A percentile compares a stretch with the other conserved stretches of the same genome.
Evolutionary conservation across 2,329 filamentous ascomycete species (phyloP).

Genomic region (Paecilomyces niveus): DNA sequence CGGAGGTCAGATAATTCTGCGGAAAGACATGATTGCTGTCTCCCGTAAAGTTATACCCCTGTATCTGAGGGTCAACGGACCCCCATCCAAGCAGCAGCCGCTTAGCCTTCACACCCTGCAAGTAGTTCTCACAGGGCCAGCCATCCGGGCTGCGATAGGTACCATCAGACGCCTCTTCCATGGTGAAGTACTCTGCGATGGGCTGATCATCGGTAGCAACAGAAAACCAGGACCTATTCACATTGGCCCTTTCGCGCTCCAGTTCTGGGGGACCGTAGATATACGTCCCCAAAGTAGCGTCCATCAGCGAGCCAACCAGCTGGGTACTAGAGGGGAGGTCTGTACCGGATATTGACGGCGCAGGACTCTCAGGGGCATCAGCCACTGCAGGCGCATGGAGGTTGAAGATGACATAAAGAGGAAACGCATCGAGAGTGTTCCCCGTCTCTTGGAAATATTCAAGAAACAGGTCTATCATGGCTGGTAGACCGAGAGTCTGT

Average conservation of each 20-base stretch:
- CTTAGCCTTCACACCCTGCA: constrained; percentile 48
- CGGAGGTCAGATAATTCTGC: constrained; percentile 35
- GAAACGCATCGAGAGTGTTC: constrained; percentile 48
- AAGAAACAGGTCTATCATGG: constrained; percentile 45
- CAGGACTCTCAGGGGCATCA: constrained; percentile 34
- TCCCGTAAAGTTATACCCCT: constrained; percentile 46
- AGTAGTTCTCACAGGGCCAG: constrained; percentile 56
- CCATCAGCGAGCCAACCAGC: constrained; percentile 42
- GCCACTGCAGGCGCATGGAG: constrained; percentile 49
- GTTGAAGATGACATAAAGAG: constrained; percentile 51
- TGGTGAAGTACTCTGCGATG: constrained; percentile 46
- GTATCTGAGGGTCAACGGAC: constrained; percentile 50
- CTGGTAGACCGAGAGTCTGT: constrained; percentile 42
- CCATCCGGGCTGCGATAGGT: constrained; percentile 48
- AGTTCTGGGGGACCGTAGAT: constrained; percentile 50
- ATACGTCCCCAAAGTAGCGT: constrained; percentile 41
- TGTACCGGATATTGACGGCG: constrained; percentile 31
- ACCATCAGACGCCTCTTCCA: constrained; percentile 27
- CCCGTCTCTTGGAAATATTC: constrained; percentile 48
- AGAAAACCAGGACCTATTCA: constrained; percentile 54
- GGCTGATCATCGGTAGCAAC: constrained; percentile 37
- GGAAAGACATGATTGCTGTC: constrained; percentile 49
- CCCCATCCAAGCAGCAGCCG: constrained; percentile 52
- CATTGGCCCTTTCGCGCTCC: constrained; percentile 44
- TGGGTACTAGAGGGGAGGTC: constrained; percentile 40